These are phyloP conservation scores for Clonostachys sp. DNA, from an alignment of 2,329 filamentous ascomycete species.

Conservation along the genomic window DNA sequence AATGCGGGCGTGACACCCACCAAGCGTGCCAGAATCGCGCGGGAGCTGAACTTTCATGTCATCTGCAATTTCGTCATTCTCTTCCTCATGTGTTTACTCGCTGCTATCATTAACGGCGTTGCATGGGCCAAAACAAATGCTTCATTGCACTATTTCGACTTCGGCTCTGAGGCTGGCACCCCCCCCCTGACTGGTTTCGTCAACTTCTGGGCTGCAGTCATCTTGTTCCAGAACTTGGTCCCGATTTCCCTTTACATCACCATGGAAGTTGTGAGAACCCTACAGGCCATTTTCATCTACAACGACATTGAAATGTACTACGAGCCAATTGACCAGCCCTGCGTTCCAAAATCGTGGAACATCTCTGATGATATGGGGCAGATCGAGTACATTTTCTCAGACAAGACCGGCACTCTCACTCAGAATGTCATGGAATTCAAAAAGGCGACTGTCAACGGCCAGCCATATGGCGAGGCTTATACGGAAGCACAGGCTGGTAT, in stretches of 20 bases:
- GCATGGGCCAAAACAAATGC: constrained; percentile 73
- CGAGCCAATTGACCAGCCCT: constrained; percentile 87
- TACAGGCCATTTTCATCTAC: constrained; percentile 96
- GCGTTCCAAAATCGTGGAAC: constrained; percentile 97
- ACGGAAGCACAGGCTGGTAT: constrained; percentile 96
- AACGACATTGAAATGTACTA: constrained; percentile 97
- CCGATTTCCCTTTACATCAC: constrained; percentile 98
- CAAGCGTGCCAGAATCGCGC: constrained; percentile 86
- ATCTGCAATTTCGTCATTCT: constrained; percentile 93
- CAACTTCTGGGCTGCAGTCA: constrained; percentile 92
- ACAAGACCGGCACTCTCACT: constrained; percentile 94
- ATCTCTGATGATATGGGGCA: constrained; percentile 97
- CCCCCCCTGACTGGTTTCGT: constrained; percentile 84
- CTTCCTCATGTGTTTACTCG: constrained; percentile 81
- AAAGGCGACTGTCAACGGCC: constrained; percentile 94
- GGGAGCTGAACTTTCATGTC: constrained; percentile 95
- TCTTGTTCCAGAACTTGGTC: constrained; percentile 97
- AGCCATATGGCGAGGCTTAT: constrained; percentile 94
- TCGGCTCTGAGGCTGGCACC: constrained; percentile 71
- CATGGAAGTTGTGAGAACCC: constrained; percentile 87
- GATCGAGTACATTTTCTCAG: constrained; percentile 98
- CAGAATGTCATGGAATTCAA: constrained; percentile 99
- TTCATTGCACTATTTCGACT: constrained; percentile 80
- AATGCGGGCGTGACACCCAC: constrained; percentile 93
- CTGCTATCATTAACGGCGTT: constrained; percentile 79